phyloP scores from a whole-genome alignment of 208 protist species.

The Trypanosoma cruzi region DNA sequence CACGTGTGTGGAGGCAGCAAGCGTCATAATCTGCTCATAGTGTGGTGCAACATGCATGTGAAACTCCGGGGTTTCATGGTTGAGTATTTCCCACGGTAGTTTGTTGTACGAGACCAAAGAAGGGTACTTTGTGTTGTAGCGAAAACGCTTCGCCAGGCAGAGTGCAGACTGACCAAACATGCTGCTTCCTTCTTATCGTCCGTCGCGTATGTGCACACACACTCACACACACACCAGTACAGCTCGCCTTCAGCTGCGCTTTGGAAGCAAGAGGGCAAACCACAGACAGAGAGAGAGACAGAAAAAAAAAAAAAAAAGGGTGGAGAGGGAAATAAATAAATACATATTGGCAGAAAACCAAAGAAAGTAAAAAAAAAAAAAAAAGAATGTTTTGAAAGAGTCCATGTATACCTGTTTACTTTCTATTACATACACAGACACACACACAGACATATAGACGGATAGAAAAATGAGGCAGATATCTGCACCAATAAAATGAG shows the following conservation, averaged over 20 bases:
- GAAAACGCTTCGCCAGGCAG: constrained; percentile 49
- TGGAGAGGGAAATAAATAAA: not conserved
- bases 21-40: constrained; percentile 78
- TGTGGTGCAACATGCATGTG: constrained; percentile 84
- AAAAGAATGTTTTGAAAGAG: constrained; percentile 1
- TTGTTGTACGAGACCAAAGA: constrained; percentile 91
- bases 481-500: no score
- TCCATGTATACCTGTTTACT: not conserved
- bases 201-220: no score
- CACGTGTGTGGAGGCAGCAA: constrained; percentile 56
- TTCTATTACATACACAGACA: not conserved
- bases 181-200: constrained; percentile 1
- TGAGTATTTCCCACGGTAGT: constrained; percentile 85
- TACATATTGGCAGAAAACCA: no score
- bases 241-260: no score
- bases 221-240: no score
- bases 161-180: constrained; percentile 43
- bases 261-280: not conserved
- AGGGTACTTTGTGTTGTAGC: constrained; percentile 82
- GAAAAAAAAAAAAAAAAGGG: constrained; percentile 5
- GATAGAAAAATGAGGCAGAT: no score
- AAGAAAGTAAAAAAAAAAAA: constrained; percentile 1
- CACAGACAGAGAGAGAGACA: not conserved
- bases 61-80: constrained; percentile 67
- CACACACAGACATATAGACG: not conserved